These are phyloP conservation scores for Albifimbria verrucaria DNA, from an alignment of 2,329 filamentous ascomycete species.

Conservation along the genomic window DNA sequence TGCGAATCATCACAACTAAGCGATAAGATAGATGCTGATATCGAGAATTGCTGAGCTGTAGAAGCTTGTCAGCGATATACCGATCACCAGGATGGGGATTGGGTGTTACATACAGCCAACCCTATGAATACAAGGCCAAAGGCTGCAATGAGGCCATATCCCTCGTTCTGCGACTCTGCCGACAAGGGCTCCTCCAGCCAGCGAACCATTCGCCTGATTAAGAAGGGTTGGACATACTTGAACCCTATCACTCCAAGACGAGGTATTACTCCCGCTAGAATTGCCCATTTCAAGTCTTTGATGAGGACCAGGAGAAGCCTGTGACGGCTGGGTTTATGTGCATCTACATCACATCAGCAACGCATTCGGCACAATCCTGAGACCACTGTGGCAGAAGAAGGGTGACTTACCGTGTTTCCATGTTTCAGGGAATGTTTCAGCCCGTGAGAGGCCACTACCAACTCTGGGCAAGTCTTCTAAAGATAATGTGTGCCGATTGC, in stretches of 20 bases:
- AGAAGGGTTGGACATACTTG: background rate
- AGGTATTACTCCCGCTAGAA: background rate
- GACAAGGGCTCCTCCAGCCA: background rate
- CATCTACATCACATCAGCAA: background rate
- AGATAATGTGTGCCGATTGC: background rate
- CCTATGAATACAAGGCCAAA: background rate
- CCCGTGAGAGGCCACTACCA: background rate
- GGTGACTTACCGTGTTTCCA: background rate
- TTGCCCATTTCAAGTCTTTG: background rate
- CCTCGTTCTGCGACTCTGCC: background rate
- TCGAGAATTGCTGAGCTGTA: background rate
- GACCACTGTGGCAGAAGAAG: background rate
- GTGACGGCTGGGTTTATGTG: background rate
- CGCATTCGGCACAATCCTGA: background rate
- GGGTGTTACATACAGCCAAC: background rate
- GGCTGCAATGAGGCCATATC: background rate
- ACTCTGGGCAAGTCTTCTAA: background rate
- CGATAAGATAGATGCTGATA: background rate
- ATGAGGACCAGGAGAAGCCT: background rate
- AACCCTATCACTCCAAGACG: background rate
- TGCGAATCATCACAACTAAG: constrained; percentile 1
- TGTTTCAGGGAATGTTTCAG: background rate
- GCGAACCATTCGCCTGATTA: background rate
- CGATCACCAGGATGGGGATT: background rate
- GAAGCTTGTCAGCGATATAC: background rate